Evolutionary conservation across 495 filamentous ascomycete species (phyloP), one percentile per base, ranked within the genome.

Genomic region (Aspergillus olivimuriae): DNA sequence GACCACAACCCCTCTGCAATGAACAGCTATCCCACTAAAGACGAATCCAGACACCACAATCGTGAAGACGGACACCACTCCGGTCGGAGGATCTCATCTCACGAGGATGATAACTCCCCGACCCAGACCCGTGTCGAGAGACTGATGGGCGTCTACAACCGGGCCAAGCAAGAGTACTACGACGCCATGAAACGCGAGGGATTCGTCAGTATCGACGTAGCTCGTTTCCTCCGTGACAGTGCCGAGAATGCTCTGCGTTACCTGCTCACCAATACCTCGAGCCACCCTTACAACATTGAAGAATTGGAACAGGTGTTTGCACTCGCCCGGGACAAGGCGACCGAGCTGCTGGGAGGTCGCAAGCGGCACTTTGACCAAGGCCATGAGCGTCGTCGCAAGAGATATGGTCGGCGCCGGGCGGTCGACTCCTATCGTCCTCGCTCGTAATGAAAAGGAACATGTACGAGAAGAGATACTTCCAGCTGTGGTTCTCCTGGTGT

Each of bases 221-320:
- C 68, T n/a, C 62, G 64, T 6, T 76, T 73, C 37, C 63, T 76
- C 15, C 70, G 71, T 2, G 72, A 76, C 46, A 73, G 68, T 7
- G 65, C 66, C 3, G 72, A 74, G 41, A 75, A 75, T 44, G 51
- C 61, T 0, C 45, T 72, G 9, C 53, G 42, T 2, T 67, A 71
- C 33, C 51, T 74, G 16, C 42, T 48, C 12, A n/a, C 41, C 1
- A 52, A 65, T 20, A 52, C 52, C 2, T n/a, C 52, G 12, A 30
- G 40, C 1, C 35, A 56, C 2, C 47, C 63, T 32, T 37, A 35
- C 14, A 38, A 61, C 32, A 37, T 72, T 15, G 36, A 53, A 0
- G 67, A 75, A 32, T 40, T 75, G 15, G 30, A 60, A 14, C 40
- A 55, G 4, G 50, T 55, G 10, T 58, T 68, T 5, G 39, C 44